phyloP scores from a whole-genome alignment of 2,329 filamentous ascomycete genomes.

The Geosmithia morbida region DNA sequence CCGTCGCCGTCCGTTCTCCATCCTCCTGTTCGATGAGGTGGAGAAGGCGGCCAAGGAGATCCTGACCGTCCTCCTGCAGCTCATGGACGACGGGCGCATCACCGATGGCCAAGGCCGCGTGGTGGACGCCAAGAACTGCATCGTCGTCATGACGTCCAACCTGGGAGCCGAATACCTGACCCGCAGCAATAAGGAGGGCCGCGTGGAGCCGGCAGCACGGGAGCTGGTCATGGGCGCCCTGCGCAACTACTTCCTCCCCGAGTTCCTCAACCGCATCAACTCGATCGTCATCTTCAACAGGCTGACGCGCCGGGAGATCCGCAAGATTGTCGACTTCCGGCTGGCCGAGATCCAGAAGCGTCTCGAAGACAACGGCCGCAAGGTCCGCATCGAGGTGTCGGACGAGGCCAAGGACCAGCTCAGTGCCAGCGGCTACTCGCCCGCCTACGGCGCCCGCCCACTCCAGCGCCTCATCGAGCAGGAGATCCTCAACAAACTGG shows the following conservation, averaged over 20 bases:
- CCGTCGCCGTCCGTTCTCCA: slow-evolving; percentile 90
- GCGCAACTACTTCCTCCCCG: slow-evolving; percentile 91
- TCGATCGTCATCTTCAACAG: slow-evolving; percentile 98
- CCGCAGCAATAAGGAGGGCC: slow-evolving; percentile 66
- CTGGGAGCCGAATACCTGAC: slow-evolving; percentile 88
- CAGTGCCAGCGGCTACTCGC: slow-evolving; percentile 81
- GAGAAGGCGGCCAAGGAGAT: slow-evolving; percentile 98
- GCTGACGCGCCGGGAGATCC: slow-evolving; percentile 76
- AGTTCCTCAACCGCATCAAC: slow-evolving; percentile 97
- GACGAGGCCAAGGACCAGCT: slow-evolving; percentile 87
- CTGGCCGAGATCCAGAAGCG: slow-evolving; percentile 83
- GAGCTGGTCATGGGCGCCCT: slow-evolving; percentile 86
- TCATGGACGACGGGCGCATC: slow-evolving; percentile 98
- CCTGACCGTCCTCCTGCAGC: slow-evolving; percentile 89
- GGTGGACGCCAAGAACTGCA: slow-evolving; percentile 93
- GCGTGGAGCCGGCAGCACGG: slow-evolving; percentile 70
- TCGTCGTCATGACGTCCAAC: slow-evolving; percentile 99
- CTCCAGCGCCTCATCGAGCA: slow-evolving; percentile 86
- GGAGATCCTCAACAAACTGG: slow-evolving; percentile 87
- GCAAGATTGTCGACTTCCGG: slow-evolving; percentile 88
- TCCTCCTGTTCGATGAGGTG: slow-evolving; percentile 93
- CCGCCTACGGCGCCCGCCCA: slow-evolving; percentile 85
- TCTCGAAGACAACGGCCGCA: slow-evolving; percentile 69
- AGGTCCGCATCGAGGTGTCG: slow-evolving; percentile 70
- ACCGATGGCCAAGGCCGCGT: slow-evolving; percentile 94